phyloP scores from a whole-genome alignment of 2,329 filamentous ascomycete genomes.

The Aureobasidium zeae region DNA sequence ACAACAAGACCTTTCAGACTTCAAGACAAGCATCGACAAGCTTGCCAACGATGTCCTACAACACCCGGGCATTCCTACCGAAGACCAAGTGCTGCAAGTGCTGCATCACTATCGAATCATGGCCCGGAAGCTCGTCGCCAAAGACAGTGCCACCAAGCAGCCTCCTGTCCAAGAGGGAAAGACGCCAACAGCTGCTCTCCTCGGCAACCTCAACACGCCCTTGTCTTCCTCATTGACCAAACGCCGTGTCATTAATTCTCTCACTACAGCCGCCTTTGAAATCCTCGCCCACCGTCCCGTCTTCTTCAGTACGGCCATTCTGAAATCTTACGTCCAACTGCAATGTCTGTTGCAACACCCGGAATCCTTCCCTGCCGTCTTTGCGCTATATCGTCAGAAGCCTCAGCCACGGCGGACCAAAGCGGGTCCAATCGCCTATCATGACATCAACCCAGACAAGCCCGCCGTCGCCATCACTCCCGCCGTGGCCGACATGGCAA shows the following conservation, averaged over 20 bases:
- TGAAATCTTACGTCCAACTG: constrained; percentile 65
- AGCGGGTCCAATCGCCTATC: constrained; percentile 46
- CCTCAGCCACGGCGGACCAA: constrained; percentile 54
- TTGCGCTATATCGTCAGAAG: constrained; percentile 77
- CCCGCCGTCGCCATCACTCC: constrained; percentile 58
- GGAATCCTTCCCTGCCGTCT: constrained; percentile 67
- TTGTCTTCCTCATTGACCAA: constrained; percentile 27
- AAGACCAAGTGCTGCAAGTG: constrained; percentile 14
- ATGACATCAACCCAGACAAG: constrained; percentile 53
- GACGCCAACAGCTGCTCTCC: constrained; percentile 47
- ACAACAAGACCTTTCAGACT: constrained; percentile 12
- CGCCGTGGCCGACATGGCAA: constrained; percentile 60
- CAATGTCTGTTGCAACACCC: constrained; percentile 65
- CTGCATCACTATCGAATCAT: constrained; percentile 11
- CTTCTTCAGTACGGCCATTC: constrained; percentile 65
- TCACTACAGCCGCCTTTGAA: constrained; percentile 53
- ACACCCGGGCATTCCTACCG: constrained; percentile 15
- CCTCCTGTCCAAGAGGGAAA: constrained; percentile 16
- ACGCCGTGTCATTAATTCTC: constrained; percentile 31
- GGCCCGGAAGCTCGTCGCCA: constrained; percentile 26
- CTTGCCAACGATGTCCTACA: constrained; percentile 13
- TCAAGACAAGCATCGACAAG: constrained; percentile 11
- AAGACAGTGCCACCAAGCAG: constrained; percentile 7
- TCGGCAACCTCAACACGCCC: constrained; percentile 37
- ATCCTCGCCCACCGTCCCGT: constrained; percentile 67